Evolutionary conservation across 2,329 filamentous ascomycete species (phyloP).

Genomic region (Claviceps paspali): DNA sequence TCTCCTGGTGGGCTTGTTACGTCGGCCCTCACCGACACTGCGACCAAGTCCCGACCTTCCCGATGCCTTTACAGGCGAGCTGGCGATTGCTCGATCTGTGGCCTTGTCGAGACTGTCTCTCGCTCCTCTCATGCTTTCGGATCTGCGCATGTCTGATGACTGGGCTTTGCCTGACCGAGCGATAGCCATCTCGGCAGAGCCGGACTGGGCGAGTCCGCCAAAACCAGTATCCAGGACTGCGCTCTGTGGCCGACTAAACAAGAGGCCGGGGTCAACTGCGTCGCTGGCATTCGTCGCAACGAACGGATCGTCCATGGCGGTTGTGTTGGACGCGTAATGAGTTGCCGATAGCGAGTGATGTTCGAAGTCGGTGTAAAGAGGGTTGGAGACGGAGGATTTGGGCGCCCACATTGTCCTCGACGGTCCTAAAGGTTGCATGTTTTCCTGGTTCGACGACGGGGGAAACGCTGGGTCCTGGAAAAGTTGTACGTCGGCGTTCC

Average conservation of each 20-base stretch:
- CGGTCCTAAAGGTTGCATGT: constrained; percentile 22
- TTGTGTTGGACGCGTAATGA: constrained; percentile 21
- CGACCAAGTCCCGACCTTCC: constrained; percentile 34
- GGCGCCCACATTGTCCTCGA: constrained; percentile 35
- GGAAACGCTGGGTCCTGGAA: constrained; percentile 32
- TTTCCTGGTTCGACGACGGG: constrained; percentile 20
- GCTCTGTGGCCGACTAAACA: constrained; percentile 38
- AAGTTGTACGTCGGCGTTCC: constrained; percentile 38
- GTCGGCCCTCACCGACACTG: constrained; percentile 38
- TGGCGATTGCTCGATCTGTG: constrained; percentile 25
- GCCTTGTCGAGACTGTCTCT: constrained; percentile 24
- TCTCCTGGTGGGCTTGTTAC: constrained; percentile 24
- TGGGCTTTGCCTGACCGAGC: constrained; percentile 12
- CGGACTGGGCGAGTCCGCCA: constrained; percentile 14
- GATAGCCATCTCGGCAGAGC: constrained; percentile 15
- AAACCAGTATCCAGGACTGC: constrained; percentile 28
- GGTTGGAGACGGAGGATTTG: constrained; percentile 26
- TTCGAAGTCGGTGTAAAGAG: constrained; percentile 8
- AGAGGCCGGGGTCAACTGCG: constrained; percentile 43
- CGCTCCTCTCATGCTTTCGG: constrained; percentile 28
- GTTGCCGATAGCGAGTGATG: constrained; percentile 22
- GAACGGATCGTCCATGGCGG: constrained; percentile 32
- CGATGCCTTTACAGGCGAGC: constrained; percentile 37
- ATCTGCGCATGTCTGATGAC: constrained; percentile 23
- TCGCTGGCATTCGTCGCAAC: constrained; percentile 28